Conservation (phyloP, 2,329 filamentous ascomycete species). For the Talaromyces funiculosus region DNA sequence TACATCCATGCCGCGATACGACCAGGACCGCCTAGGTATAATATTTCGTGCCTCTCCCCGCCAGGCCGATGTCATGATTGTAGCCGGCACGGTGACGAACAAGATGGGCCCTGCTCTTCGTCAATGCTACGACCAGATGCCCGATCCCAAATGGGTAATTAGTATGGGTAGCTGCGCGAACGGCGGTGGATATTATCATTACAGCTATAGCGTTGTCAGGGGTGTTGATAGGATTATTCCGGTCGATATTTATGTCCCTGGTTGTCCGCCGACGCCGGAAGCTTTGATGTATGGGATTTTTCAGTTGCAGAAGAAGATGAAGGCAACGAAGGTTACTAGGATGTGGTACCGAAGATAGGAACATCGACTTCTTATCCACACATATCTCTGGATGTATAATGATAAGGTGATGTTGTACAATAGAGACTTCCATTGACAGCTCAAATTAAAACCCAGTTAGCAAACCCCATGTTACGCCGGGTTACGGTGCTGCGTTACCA, state of each 20-base stretch:
- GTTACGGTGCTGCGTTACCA: no score
- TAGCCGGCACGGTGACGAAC: conserved; percentile 87
- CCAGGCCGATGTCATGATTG: conserved; percentile 89
- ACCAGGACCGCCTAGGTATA: conserved; percentile 81
- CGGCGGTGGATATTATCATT: conserved; percentile 81
- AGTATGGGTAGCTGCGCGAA: conserved; percentile 83
- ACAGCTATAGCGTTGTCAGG: conserved; percentile 71
- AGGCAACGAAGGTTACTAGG: conserved; percentile 44
- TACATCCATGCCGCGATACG: conserved; percentile 78
- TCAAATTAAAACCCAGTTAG: background rate
- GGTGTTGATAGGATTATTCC: conserved; percentile 73
- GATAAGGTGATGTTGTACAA: background rate
- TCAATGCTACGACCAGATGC: conserved; percentile 95
- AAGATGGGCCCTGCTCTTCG: conserved; percentile 91
- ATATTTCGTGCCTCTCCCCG: conserved; percentile 85
- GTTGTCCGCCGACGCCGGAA: conserved; percentile 55
- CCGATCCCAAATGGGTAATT: conserved; percentile 80
- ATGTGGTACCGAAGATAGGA: conserved; percentile 51
- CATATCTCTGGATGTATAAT: background rate
- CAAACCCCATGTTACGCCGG: no score
- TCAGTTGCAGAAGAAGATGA: conserved; percentile 71
- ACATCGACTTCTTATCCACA: background rate
- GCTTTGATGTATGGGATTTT: conserved; percentile 59
- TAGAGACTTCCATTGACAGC: background rate
- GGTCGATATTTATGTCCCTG: conserved; percentile 74